Conservation (phyloP, 1,284 basidiomycete species). For the Trametes hirsuta region DNA sequence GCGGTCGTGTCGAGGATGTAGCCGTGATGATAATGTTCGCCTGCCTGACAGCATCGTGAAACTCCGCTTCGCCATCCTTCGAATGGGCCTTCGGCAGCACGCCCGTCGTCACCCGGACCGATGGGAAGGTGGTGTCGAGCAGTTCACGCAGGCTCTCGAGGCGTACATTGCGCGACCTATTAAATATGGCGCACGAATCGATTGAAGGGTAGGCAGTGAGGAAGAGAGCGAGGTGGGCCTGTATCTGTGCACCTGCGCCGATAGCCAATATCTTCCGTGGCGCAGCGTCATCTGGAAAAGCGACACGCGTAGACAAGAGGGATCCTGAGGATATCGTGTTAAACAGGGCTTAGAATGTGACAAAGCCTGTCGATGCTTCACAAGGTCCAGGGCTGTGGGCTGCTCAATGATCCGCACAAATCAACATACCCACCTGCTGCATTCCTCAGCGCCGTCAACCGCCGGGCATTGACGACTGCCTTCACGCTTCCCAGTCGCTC, state of each 20-base stretch:
- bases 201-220: slow-evolving; percentile 62
- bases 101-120: slow-evolving; percentile 36
- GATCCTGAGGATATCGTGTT: slow-evolving; percentile 53
- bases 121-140: slow-evolving; percentile 46
- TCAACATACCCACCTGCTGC: slow-evolving; percentile 64
- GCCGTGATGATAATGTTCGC: slow-evolving; percentile 75
- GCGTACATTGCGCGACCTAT: slow-evolving; percentile 60
- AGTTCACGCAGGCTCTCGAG: slow-evolving; percentile 44
- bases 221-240: slow-evolving; percentile 68
- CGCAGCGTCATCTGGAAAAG: slow-evolving; percentile 40
- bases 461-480: slow-evolving; percentile 77
- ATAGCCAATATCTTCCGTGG: slow-evolving; percentile 66
- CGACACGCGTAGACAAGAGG: slow-evolving; percentile 63
- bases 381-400: not conserved
- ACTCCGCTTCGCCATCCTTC: not conserved
- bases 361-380: not conserved
- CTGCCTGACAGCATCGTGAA: slow-evolving; percentile 36
- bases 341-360: not conserved
- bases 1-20: slow-evolving; percentile 71
- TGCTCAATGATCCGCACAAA: not conserved
- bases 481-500: slow-evolving; percentile 66
- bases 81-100: slow-evolving; percentile 14
- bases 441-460: slow-evolving; percentile 78
- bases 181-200: slow-evolving; percentile 60
- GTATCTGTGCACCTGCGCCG: slow-evolving; percentile 75